phyloP scores from a whole-genome alignment of 169 alveolate genomes.

The Plasmodium fragile region DNA sequence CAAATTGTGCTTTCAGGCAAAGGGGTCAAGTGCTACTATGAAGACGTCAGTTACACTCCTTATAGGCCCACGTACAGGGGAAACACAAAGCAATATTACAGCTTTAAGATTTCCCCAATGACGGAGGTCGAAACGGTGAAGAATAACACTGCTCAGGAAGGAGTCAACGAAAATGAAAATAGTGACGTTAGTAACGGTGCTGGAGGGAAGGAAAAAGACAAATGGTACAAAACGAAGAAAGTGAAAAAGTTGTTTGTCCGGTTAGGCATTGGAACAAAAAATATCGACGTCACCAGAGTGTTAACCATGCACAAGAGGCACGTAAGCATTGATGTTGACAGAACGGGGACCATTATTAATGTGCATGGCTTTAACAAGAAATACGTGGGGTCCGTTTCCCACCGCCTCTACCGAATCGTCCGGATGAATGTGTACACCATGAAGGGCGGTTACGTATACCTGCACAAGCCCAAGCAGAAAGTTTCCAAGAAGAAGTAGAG shows the following conservation, averaged over 20 bases:
- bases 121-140: constrained; percentile 30
- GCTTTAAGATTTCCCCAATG: constrained; percentile 3
- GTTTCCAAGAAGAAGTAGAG: constrained; percentile 83
- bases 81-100: constrained; percentile 62
- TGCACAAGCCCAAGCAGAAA: constrained; percentile 86
- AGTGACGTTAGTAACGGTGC: background rate
- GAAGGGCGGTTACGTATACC: constrained; percentile 90
- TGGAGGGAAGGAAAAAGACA: constrained; percentile 1
- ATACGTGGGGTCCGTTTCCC: constrained; percentile 89
- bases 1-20: constrained; percentile 90
- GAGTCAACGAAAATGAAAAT: background rate
- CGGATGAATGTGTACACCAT: constrained; percentile 90
- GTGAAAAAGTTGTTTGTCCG: constrained; percentile 89
- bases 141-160: background rate
- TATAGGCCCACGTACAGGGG: constrained; percentile 20
- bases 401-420: constrained; percentile 85
- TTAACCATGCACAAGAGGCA: constrained; percentile 84
- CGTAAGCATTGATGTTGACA: constrained; percentile 85
- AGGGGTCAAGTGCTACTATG: constrained; percentile 91
- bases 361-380: constrained; percentile 90
- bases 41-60: constrained; percentile 75
- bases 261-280: constrained; percentile 90
- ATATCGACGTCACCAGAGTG: constrained; percentile 87
- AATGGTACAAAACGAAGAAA: constrained; percentile 75
- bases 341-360: constrained; percentile 81